Conservation (phyloP, 352 stramenopile genomes). For the Phytophthora aleatoria region DNA sequence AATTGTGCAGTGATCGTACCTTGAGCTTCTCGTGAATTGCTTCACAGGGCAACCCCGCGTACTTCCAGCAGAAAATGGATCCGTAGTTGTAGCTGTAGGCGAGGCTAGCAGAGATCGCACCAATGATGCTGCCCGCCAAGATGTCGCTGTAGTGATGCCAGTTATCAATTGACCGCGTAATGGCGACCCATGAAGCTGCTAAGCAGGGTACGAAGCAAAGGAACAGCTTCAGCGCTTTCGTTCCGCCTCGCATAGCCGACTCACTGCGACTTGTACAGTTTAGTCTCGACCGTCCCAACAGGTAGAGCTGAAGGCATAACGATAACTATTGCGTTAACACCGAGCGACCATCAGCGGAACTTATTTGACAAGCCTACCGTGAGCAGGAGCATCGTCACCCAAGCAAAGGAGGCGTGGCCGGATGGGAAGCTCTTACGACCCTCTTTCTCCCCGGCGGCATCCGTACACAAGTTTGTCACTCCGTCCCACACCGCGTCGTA, state of each 20-base stretch:
- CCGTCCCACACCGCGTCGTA: conserved; percentile 74
- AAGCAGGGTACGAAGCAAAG: conserved; percentile 64
- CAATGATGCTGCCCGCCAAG: conserved; percentile 67
- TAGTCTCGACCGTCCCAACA: conserved; percentile 68
- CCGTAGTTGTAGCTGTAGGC: conserved; percentile 75
- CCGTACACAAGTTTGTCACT: conserved; percentile 69
- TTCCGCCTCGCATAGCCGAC: conserved; percentile 44
- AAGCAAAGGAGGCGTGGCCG: conserved; percentile 78
- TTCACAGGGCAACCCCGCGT: conserved; percentile 57
- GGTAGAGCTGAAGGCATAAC: conserved; percentile 50
- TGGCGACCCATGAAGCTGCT: conserved; percentile 64
- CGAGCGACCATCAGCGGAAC: background rate
- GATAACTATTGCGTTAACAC: conserved; percentile 5
- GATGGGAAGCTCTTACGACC: conserved; percentile 83
- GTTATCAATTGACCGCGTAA: conserved; percentile 82
- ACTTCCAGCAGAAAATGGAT: conserved; percentile 60
- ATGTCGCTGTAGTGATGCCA: conserved; percentile 87
- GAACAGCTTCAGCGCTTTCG: conserved; percentile 69
- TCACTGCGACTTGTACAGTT: conserved; percentile 55
- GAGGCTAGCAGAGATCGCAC: conserved; percentile 41
- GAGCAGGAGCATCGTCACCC: conserved; percentile 79
- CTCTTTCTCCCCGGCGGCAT: conserved; percentile 75
- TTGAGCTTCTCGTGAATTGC: conserved; percentile 48
- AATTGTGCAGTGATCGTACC: conserved; percentile 24
- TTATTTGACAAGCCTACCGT: conserved; percentile 43